Evolutionary conservation across 2,329 filamentous ascomycete species (phyloP).

Genomic region (Neodidymelliopsis sp.): DNA sequence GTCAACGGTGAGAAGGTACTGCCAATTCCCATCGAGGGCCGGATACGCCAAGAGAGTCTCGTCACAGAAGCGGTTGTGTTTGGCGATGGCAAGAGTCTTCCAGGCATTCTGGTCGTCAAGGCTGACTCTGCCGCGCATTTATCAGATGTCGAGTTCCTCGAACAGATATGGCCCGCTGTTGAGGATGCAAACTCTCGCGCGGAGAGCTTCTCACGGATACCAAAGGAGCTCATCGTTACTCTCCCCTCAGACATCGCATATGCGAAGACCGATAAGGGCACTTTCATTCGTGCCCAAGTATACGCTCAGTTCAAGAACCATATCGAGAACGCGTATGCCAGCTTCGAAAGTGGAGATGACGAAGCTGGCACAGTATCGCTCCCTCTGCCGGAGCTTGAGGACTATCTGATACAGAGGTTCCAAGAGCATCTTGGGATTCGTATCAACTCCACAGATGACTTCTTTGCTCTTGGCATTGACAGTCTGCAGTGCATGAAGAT

Average conservation of each 20-base stretch:
- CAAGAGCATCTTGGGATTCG: slow-evolving; percentile 28
- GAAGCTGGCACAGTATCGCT: slow-evolving; percentile 32
- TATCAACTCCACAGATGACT: slow-evolving; percentile 56
- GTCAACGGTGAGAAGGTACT: slow-evolving; percentile 61
- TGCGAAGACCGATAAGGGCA: slow-evolving; percentile 64
- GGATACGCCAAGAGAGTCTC: slow-evolving; percentile 59
- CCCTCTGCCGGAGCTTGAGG: slow-evolving; percentile 42
- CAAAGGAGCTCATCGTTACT: slow-evolving; percentile 61
- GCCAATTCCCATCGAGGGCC: slow-evolving; percentile 60
- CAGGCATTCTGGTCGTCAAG: slow-evolving; percentile 63
- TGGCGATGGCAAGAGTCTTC: slow-evolving; percentile 60
- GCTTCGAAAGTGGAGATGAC: slow-evolving; percentile 32
- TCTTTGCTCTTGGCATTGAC: slow-evolving; percentile 67
- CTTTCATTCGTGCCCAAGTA: slow-evolving; percentile 61
- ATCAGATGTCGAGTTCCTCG: slow-evolving; percentile 56
- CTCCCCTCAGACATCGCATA: slow-evolving; percentile 56
- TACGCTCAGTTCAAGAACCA: slow-evolving; percentile 58
- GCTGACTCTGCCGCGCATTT: slow-evolving; percentile 54
- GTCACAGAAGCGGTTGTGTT: slow-evolving; percentile 67
- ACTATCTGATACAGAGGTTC: slow-evolving; percentile 32
- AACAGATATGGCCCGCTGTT: slow-evolving; percentile 59
- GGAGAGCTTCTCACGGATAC: slow-evolving; percentile 62
- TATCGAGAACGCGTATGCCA: slow-evolving; percentile 57
- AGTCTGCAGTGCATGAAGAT: slow-evolving; percentile 66
- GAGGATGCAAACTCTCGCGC: slow-evolving; percentile 60